Evolutionary conservation across 371 early-diverging fungal species (phyloP).

Genomic region (Umbelopsis sp.): DNA sequence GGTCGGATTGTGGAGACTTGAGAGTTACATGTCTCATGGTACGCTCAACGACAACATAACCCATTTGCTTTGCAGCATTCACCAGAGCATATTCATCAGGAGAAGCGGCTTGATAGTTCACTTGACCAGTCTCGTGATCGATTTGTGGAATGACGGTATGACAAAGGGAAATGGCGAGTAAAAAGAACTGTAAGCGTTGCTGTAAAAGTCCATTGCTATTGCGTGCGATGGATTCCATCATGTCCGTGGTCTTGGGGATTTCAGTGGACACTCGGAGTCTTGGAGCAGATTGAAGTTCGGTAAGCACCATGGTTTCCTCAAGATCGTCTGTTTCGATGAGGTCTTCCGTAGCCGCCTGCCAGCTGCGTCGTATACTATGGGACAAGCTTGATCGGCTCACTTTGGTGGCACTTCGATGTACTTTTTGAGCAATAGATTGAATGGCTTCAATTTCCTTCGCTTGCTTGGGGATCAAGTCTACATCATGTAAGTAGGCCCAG

Average conservation of each 20-base stretch:
- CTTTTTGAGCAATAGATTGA: constrained; percentile 16
- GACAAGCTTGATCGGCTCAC: not conserved
- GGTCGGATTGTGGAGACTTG: constrained; percentile 36
- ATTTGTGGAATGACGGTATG: constrained; percentile 85
- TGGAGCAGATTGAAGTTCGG: constrained; percentile 2
- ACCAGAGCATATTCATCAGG: constrained; percentile 96
- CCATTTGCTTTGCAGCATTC: constrained; percentile 81
- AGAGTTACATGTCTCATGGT: constrained; percentile 46
- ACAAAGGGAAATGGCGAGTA: constrained; percentile 87
- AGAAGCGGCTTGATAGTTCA: constrained; percentile 86
- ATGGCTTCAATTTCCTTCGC: constrained; percentile 28
- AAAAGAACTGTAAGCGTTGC: constrained; percentile 48
- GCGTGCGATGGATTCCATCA: not conserved
- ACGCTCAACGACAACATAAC: constrained; percentile 79
- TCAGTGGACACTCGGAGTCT: not conserved
- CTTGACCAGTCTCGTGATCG: constrained; percentile 46
- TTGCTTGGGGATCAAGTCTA: constrained; percentile 33
- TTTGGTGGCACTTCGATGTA: constrained; percentile 4
- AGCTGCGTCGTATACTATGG: not conserved
- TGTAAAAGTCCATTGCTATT: not conserved
- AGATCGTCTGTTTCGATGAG: not conserved
- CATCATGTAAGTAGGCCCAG: constrained; percentile 62
- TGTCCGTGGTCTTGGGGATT: constrained; percentile 1
- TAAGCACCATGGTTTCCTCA: not conserved
- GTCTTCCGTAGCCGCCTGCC: not conserved